A percentile compares a stretch with the other conserved stretches of the same genome.
Conservation (phyloP, 208 protist genomes). For the Balamuthia mandrillaris region DNA sequence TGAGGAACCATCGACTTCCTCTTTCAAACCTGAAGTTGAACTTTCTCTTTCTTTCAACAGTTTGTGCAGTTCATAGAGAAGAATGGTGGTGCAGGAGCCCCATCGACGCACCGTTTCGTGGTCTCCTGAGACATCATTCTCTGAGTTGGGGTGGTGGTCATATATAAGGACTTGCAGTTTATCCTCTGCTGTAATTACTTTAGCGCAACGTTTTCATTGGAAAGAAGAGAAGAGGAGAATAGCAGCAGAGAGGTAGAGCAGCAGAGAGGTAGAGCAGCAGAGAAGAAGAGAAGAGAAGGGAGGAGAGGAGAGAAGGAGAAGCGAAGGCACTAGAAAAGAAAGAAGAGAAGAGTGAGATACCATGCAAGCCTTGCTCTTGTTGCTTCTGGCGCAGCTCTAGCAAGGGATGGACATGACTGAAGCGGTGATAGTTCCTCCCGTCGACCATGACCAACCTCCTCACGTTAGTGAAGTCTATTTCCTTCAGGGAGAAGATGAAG, state of each 20-base stretch:
- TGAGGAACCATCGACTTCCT: too few species aligned
- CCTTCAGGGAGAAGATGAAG: conserved; percentile 1
- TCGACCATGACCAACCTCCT: conserved; percentile 4
- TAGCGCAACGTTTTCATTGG: too few species aligned
- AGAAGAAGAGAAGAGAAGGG: too few species aligned
- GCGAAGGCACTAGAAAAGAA: too few species aligned
- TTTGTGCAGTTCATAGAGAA: conserved; percentile 25
- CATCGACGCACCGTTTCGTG: background rate
- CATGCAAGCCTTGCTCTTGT: too few species aligned
- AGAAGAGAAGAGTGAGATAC: too few species aligned
- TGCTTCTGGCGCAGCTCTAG: background rate
- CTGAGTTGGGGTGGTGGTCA: conserved; percentile 17
- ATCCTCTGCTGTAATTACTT: background rate
- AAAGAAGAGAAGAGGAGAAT: too few species aligned
- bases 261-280: too few species aligned
- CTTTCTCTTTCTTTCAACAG: too few species aligned
- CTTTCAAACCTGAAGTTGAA: too few species aligned
- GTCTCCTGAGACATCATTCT: background rate
- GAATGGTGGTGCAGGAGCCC: conserved; percentile 1
- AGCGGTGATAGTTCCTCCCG: background rate
- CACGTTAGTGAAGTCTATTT: background rate
- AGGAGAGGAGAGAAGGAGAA: too few species aligned
- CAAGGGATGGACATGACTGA: background rate
- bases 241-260: too few species aligned
- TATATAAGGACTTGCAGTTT: background rate